Evolutionary conservation across 768 basidiomycete genomes (phyloP).

Genomic region (Psilocybe cubensis): DNA sequence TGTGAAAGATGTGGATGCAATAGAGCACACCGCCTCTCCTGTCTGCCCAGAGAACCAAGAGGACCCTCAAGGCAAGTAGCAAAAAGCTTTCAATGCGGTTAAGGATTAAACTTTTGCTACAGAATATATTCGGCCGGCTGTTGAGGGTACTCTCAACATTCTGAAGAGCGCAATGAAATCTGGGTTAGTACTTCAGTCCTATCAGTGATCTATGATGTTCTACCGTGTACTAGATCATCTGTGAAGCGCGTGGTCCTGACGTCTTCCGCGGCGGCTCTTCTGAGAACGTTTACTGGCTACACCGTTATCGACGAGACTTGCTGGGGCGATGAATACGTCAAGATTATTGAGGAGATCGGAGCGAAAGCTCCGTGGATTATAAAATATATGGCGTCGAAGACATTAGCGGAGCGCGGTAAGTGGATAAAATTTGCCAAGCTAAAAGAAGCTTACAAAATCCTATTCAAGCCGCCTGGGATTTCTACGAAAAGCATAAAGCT

Average conservation of each 20-base stretch:
- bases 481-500: slow-evolving; percentile 44
- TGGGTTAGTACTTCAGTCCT: neutral
- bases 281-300: neutral
- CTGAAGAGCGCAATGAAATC: slow-evolving; percentile 52
- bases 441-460: no score
- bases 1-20: slow-evolving; percentile 73
- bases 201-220: neutral
- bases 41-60: slow-evolving; percentile 39
- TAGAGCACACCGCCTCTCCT: slow-evolving; percentile 72
- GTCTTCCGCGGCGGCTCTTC: slow-evolving; percentile 40
- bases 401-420: slow-evolving; percentile 62
- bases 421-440: neutral
- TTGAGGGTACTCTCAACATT: slow-evolving; percentile 67
- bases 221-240: neutral
- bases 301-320: slow-evolving; percentile 44
- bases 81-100: neutral
- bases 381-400: slow-evolving; percentile 64
- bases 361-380: slow-evolving; percentile 34
- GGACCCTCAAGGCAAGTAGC: slow-evolving; percentile 39
- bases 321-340: slow-evolving; percentile 61
- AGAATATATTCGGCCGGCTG: slow-evolving; percentile 72
- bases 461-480: slow-evolving; percentile 41
- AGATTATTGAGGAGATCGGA: slow-evolving; percentile 47
- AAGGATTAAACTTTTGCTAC: no score
- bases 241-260: slow-evolving; percentile 74